phyloP scores from a whole-genome alignment of 345 rosid species.

The Linum trigynum region DNA sequence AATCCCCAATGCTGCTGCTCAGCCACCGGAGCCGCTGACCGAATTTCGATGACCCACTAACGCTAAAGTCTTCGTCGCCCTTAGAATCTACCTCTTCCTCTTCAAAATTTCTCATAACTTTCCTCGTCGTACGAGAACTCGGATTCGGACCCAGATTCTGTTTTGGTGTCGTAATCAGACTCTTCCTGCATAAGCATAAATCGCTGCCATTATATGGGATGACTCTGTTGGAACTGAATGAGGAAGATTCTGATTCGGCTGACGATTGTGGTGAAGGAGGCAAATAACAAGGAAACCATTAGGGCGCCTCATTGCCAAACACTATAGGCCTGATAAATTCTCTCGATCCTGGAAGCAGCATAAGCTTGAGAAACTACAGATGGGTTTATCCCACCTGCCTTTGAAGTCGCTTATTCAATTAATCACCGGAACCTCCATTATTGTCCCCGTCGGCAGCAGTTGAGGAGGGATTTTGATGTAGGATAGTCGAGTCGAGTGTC shows the following conservation, averaged over 20 bases:
- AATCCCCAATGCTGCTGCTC: slow-evolving; percentile 35
- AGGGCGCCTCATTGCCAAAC: slow-evolving; percentile 67
- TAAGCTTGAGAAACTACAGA: background rate
- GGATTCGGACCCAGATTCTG: background rate
- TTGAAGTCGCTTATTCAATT: slow-evolving; percentile 55
- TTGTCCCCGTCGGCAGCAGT: slow-evolving; percentile 13
- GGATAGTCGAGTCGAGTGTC: too few relatives aligned
- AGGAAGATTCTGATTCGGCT: slow-evolving; percentile 33
- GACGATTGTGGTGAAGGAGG: slow-evolving; percentile 36
- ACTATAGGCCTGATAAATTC: slow-evolving; percentile 26
- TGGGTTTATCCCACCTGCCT: slow-evolving; percentile 24
- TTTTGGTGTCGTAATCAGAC: background rate
- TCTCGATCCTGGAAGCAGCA: slow-evolving; percentile 10
- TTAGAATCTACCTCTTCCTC: background rate
- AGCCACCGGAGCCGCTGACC: slow-evolving; percentile 22
- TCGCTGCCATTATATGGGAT: background rate
- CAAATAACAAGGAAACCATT: slow-evolving; percentile 49
- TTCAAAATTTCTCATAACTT: slow-evolving; percentile 2
- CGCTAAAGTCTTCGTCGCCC: slow-evolving; percentile 30
- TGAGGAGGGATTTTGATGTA: too few relatives aligned
- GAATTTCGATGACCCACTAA: slow-evolving; percentile 30
- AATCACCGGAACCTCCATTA: slow-evolving; percentile 52
- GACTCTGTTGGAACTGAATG: slow-evolving; percentile 20
- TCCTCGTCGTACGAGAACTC: background rate
- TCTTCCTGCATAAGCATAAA: background rate